These are phyloP conservation scores for Sistotremastrum niveocremeum DNA, from an alignment of 768 basidiomycete species.

Conservation along the genomic window DNA sequence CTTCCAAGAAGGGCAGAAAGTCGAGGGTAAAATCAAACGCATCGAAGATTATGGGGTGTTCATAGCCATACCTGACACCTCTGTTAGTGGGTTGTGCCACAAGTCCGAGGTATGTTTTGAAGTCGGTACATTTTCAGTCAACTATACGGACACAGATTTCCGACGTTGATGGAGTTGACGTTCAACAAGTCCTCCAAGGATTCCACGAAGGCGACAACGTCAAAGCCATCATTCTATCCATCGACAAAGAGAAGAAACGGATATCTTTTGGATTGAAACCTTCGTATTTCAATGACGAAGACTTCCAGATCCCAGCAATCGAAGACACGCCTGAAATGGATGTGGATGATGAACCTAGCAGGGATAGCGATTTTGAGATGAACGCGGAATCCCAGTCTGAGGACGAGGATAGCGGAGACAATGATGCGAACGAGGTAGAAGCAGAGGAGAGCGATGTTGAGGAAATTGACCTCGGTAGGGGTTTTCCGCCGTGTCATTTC, in stretches of 20 bases:
- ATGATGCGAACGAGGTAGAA: conserved; percentile 9
- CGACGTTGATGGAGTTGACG: conserved; percentile 75
- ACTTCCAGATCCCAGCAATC: conserved; percentile 26
- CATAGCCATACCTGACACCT: conserved; percentile 74
- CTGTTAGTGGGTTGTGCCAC: conserved; percentile 83
- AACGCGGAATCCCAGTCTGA: conserved; percentile 4
- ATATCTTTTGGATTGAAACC: conserved; percentile 77
- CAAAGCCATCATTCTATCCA: conserved; percentile 57
- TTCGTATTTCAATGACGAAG: conserved; percentile 66
- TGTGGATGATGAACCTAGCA: conserved; percentile 15
- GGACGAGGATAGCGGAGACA: conserved; percentile 6
- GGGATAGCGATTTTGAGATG: conserved; percentile 12
- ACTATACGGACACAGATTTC: conserved; percentile 44
- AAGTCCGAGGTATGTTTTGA: conserved; percentile 61
- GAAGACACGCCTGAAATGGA: conserved; percentile 20
- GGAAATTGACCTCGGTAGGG: conserved; percentile 28
- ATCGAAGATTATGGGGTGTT: conserved; percentile 89
- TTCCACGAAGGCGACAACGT: conserved; percentile 84
- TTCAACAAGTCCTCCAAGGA: conserved; percentile 57
- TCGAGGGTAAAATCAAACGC: conserved; percentile 65
- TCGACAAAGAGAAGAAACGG: conserved; percentile 69
- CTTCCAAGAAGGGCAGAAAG: conserved; percentile 66
- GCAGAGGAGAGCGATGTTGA: conserved; percentile 21
- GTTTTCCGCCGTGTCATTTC: conserved; percentile 10
- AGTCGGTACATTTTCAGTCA: not conserved